Conservation (phyloP, 2,329 filamentous ascomycete species). For the Pseudogymnoascus sp. region DNA sequence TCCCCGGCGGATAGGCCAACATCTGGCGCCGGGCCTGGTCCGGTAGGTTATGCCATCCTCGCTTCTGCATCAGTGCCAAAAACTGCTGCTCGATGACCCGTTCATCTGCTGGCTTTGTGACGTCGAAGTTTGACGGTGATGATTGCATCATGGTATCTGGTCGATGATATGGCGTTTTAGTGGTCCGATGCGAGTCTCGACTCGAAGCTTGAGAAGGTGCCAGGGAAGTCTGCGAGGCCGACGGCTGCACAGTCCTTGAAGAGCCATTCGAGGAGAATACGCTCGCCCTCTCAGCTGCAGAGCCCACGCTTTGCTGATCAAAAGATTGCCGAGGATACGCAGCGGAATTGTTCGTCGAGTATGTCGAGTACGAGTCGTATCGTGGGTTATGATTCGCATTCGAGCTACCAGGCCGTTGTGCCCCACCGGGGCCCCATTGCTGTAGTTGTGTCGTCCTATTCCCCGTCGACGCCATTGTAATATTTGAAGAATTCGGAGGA, state of each 20-base stretch:
- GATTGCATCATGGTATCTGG: slow-evolving; percentile 25
- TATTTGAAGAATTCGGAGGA: slow-evolving; percentile 45
- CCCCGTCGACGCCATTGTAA: slow-evolving; percentile 64
- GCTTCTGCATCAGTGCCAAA: slow-evolving; percentile 87
- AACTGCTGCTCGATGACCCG: slow-evolving; percentile 85
- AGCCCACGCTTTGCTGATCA: slow-evolving; percentile 58
- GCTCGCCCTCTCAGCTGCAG: slow-evolving; percentile 46
- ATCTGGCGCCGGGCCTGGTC: slow-evolving; percentile 93
- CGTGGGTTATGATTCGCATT: slow-evolving; percentile 47
- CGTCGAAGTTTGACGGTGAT: slow-evolving; percentile 39
- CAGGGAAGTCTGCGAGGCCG: slow-evolving; percentile 46
- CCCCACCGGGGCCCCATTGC: slow-evolving; percentile 59
- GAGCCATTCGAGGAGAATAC: slow-evolving; percentile 47
- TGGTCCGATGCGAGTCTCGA: slow-evolving; percentile 48
- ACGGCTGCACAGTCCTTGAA: slow-evolving; percentile 44
- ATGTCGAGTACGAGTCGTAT: slow-evolving; percentile 51
- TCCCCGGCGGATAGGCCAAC: slow-evolving; percentile 85
- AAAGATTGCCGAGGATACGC: slow-evolving; percentile 38
- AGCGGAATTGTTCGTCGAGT: slow-evolving; percentile 27
- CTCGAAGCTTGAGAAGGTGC: slow-evolving; percentile 22
- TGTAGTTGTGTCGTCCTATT: slow-evolving; percentile 64
- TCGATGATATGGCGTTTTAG: slow-evolving; percentile 37
- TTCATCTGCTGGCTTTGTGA: slow-evolving; percentile 70
- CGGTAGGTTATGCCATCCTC: slow-evolving; percentile 93
- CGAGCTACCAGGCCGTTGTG: slow-evolving; percentile 45